Evolutionary conservation across 2,329 filamentous ascomycete genomes (phyloP), one percentile per base, ranked within the genome.

Genomic region (Lecanicillium sp.): DNA sequence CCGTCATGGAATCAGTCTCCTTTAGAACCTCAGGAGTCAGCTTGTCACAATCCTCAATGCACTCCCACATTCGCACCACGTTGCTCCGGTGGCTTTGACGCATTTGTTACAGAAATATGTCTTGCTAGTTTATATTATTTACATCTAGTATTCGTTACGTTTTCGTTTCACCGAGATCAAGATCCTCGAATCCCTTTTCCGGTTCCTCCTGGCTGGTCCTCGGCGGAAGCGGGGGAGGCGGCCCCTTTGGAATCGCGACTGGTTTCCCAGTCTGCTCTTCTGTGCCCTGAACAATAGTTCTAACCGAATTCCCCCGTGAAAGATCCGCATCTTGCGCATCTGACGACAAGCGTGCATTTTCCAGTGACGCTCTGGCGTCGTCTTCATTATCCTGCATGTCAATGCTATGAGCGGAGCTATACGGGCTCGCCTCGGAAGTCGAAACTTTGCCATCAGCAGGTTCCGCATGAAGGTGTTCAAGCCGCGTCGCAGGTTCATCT

Each of bases 1-100:
- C 22, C 22, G 22, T 25, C 6, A 78, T 66, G 25, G 60, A 60
- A 44, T 80, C 75, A 52, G 80, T 79, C 62, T 78, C 70, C 13
- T 60, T 58, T 58, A 81, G 51, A 38, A 80, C 63, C 53, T 76
- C 73, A 0, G 68, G 67, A 3, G 74, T 80, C 50, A 81, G 54
- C 59, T 71, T 71, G 38, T 74, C 68, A 17, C 55, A 8, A 67
- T 59, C 11, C 56, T 60, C n/a, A 80, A 47, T 3, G 77, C 73
- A 52, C 62, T n/a, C n/a, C 60, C 33, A 75, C 58, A 49, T 77
- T 79, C 56, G 80, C 75, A 39, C 71, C 71, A 32, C 80, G 63
- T 63, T 81, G 76, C 53, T 71, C 66, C 3, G 68, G 60, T 38
- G n/a, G n/a, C n/a, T n/a, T n/a, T n/a, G n/a, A n/a, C n/a, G n/a